Evolutionary conservation across 2,329 filamentous ascomycete genomes (phyloP).

Genomic region (Fusarium bactridioides): DNA sequence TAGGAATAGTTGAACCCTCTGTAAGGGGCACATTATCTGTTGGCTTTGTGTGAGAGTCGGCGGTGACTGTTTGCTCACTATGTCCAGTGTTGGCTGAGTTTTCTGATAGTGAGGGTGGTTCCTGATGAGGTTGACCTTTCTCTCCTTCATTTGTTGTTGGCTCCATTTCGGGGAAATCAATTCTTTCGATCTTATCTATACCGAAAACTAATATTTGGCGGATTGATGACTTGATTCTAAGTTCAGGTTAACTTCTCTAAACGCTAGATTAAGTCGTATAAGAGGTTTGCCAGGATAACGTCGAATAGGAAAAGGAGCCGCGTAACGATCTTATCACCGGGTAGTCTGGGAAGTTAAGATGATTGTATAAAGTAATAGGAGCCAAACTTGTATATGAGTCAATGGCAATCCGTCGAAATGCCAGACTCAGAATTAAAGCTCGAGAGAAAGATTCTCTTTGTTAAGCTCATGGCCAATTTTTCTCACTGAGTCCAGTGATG

Average conservation of each 20-base stretch:
- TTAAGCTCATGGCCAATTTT: slow-evolving; percentile 26
- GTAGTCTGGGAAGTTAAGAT: accelerated
- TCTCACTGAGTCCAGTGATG: slow-evolving; percentile 21
- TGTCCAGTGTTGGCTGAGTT: not conserved
- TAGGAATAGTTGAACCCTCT: not conserved
- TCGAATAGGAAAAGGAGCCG: not conserved
- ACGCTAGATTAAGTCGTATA: not conserved
- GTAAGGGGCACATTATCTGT: not conserved
- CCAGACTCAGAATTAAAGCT: not conserved
- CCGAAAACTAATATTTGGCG: not conserved
- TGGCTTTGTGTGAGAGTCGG: not conserved
- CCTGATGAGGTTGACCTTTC: not conserved
- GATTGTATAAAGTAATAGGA: accelerated
- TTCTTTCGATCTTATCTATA: not conserved
- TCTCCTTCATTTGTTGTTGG: not conserved
- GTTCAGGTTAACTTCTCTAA: not conserved
- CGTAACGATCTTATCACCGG: not conserved
- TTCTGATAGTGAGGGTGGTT: not conserved
- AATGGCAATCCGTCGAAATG: not conserved
- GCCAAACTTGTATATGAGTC: not conserved
- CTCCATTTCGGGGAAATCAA: not conserved
- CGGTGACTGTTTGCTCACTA: not conserved
- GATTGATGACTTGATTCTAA: not conserved
- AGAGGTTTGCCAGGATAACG: not conserved
- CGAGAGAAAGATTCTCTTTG: not conserved